Evolutionary conservation across 352 stramenopile species (phyloP).

Genomic region (Phytophthora chlamydospora): DNA sequence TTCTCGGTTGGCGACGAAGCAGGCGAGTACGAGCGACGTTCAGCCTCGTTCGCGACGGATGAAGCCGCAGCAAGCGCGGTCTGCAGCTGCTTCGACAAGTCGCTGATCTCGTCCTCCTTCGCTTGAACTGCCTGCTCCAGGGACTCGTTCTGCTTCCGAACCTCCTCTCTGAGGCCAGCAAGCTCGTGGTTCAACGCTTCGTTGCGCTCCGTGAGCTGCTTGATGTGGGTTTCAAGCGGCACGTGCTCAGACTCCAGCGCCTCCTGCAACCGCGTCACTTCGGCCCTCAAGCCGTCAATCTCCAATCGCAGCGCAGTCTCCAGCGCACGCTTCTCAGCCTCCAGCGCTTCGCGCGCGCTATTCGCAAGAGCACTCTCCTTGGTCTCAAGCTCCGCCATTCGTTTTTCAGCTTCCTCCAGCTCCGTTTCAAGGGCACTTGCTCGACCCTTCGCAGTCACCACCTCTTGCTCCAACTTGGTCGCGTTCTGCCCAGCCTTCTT

Average conservation of each 20-base stretch:
- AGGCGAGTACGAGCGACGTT: constrained; percentile 28
- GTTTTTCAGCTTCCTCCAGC: constrained; percentile 29
- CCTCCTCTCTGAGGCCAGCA: constrained; percentile 39
- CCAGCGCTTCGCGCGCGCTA: constrained; percentile 25
- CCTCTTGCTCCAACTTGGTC: constrained; percentile 54
- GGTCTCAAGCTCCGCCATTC: constrained; percentile 34
- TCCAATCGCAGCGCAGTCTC: constrained; percentile 36
- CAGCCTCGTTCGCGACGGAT: constrained; percentile 30
- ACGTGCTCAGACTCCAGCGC: constrained; percentile 32
- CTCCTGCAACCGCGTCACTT: constrained; percentile 39
- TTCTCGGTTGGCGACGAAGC: constrained; percentile 42
- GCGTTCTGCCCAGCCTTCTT: constrained; percentile 53
- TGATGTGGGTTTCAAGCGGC: constrained; percentile 45
- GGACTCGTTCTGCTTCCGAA: constrained; percentile 43
- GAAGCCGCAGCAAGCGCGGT: constrained; percentile 37
- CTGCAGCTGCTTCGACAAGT: constrained; percentile 60
- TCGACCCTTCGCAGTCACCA: constrained; percentile 44
- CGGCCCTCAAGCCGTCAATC: constrained; percentile 37
- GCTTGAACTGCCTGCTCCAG: constrained; percentile 50
- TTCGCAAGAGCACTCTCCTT: constrained; percentile 25
- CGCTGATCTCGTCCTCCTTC: constrained; percentile 59
- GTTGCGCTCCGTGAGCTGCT: constrained; percentile 41
- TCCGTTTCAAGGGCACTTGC: constrained; percentile 46
- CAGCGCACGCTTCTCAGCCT: constrained; percentile 36
- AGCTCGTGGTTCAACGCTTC: constrained; percentile 40